Evolutionary conservation across 164 flowering plant species (phyloP).

Genomic region (Chloranthus sessilifolius): DNA sequence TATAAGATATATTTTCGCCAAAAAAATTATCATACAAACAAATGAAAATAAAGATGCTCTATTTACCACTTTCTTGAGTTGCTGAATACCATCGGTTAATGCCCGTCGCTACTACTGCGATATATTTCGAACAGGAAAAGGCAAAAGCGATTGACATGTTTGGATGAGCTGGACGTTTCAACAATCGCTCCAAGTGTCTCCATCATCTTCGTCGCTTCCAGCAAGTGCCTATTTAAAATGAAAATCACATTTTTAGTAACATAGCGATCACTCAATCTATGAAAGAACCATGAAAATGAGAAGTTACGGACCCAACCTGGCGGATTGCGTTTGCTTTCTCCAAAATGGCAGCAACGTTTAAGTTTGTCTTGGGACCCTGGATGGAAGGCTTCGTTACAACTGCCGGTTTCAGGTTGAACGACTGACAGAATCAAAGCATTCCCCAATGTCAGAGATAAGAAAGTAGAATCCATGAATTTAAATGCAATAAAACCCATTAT

Average conservation of each 20-base stretch:
- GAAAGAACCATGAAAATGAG: slow-evolving; percentile 8
- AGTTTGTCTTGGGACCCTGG: slow-evolving; percentile 79
- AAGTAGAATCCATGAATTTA: too few species aligned
- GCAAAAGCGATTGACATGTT: neutral
- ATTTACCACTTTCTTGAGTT: neutral
- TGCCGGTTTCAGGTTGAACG: slow-evolving; percentile 88
- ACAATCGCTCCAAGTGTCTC: slow-evolving; percentile 87
- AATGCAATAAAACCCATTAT: too few species aligned
- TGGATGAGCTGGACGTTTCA: slow-evolving; percentile 13
- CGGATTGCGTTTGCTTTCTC: slow-evolving; percentile 97
- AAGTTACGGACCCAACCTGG: slow-evolving; percentile 43
- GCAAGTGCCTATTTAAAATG: slow-evolving; percentile 52
- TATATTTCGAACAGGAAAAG: neutral
- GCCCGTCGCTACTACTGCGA: neutral
- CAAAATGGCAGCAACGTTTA: slow-evolving; percentile 90
- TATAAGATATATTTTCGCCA: slow-evolving; percentile 9
- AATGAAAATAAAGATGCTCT: neutral
- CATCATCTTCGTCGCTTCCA: slow-evolving; percentile 92
- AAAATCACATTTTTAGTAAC: neutral
- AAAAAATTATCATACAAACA: slow-evolving; percentile 13
- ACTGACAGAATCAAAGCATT: slow-evolving; percentile 35
- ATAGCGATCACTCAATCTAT: too few species aligned
- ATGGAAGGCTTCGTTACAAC: slow-evolving; percentile 51
- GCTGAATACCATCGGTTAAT: neutral
- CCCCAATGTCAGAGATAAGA: neutral